Base-by-base conservation (phyloP, 345 rosid genomes). In the Crucihimalaya himalaica region DNA sequence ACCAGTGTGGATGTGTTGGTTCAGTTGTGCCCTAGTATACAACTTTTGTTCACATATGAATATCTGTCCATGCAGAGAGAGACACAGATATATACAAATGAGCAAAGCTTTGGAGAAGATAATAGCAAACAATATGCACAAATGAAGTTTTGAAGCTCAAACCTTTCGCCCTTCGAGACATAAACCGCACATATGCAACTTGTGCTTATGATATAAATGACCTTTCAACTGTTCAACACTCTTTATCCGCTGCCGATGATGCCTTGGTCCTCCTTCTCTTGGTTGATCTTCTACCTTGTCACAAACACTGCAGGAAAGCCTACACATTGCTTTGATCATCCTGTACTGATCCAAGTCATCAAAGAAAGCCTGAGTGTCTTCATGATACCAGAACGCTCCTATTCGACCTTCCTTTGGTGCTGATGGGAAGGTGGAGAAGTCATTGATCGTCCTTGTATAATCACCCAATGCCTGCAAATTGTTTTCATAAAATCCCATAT, bases 271-370 rank as follows among this genome's bases (percentile, higher is more conserved):
- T 64, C 69, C 79, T 69, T 71, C 80, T 37, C 70, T 58, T 21
- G 71, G 72, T 18, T 57, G 56, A 6, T 66, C 74, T 68, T 89
- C 97, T 62, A 74, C 34, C 43, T 82, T 86, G 77, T 95, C 99
- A 65, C 99, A 96, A 15, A 79, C 88, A 75, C 86, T 86, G 43
- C 98, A 96, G 1, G 98, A 89, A 58, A 96, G 93, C 78, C 87
- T 89, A 78, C 99, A 96, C 99, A 92, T 96, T 9, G 96, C 99
- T 83, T 90, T 96, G 79, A 96, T 84, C 99, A 96, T 88, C 84
- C 80, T 89, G 80, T 96, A 96, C 42, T 96, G 97, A 69, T 92
- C 99, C 52, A 73, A 80, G 45, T 96, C 98, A 77, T 96, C 97
- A 73, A 96, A 96, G 80, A 89, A 90, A 8, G 93, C 86, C 60